Evolutionary conservation across 768 basidiomycete genomes (phyloP).

Genomic region (Tulasnella sp.): DNA sequence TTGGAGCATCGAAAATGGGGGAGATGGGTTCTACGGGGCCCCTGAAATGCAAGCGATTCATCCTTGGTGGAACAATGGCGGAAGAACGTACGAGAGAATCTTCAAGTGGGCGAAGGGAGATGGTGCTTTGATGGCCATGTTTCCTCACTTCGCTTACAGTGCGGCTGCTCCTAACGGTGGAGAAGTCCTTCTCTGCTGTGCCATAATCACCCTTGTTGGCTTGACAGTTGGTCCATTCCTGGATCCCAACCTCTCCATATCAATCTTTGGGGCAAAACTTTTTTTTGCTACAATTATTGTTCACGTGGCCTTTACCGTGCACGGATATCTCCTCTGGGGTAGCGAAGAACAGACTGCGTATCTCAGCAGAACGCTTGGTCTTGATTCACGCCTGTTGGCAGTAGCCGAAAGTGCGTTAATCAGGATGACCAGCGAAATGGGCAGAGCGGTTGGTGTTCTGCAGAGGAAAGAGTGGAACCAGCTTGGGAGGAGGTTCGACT

Average conservation of each 20-base stretch:
- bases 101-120: constrained; percentile 56
- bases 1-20: constrained; percentile 31
- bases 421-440: constrained; percentile 45
- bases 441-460: constrained; percentile 40
- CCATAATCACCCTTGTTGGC: not conserved
- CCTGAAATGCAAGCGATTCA: constrained; percentile 46
- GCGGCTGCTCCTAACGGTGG: constrained; percentile 45
- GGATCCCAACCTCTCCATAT: not conserved
- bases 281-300: constrained; percentile 32
- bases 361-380: constrained; percentile 34
- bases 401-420: constrained; percentile 46
- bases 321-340: constrained; percentile 39
- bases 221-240: constrained; percentile 15
- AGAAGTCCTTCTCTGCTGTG: constrained; percentile 36
- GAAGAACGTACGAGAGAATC: constrained; percentile 43
- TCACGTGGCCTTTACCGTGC: constrained; percentile 44
- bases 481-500: constrained; percentile 45
- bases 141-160: constrained; percentile 41
- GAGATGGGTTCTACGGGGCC: constrained; percentile 42
- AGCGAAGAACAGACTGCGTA: constrained; percentile 33
- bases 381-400: constrained; percentile 37
- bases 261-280: constrained; percentile 24
- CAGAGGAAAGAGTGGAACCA: constrained; percentile 36
- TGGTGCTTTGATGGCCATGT: constrained; percentile 42
- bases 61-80: constrained; percentile 50